phyloP scores from a whole-genome alignment of 345 rosid species.

The Dipteronia sinensis region DNA sequence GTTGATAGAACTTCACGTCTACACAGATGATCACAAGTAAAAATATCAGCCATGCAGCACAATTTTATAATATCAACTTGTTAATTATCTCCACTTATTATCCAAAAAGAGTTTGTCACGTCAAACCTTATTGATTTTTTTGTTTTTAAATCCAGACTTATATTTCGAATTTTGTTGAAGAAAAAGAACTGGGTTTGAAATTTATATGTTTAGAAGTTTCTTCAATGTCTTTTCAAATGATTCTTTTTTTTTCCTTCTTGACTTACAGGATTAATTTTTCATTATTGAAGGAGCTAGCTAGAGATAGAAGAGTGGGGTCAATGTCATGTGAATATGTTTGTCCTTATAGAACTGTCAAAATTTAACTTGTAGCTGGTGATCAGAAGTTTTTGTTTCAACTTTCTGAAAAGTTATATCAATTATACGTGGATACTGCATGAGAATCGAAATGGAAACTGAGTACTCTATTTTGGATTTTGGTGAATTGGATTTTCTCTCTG shows the following conservation, averaged over 20 bases:
- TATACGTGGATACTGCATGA: background rate
- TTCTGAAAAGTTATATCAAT: background rate
- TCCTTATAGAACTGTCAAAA: background rate
- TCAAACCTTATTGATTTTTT: background rate
- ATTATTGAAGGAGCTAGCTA: background rate
- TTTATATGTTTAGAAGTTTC: background rate
- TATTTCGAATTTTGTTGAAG: too few species aligned
- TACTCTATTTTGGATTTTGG: background rate
- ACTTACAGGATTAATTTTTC: background rate
- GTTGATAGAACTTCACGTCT: background rate
- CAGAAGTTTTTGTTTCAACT: slow-evolving; percentile 3
- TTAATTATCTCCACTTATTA: background rate
- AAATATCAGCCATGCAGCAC: slow-evolving; percentile 1
- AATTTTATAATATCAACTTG: background rate
- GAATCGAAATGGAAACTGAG: background rate
- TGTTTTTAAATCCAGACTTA: background rate
- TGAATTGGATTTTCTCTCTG: background rate
- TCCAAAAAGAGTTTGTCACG: background rate
- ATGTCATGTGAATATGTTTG: slow-evolving; percentile 7
- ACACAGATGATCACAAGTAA: background rate
- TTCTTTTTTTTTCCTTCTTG: background rate
- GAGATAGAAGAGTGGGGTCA: background rate
- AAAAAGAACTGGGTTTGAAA: background rate
- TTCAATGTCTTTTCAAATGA: background rate
- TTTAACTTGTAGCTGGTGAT: background rate